These are phyloP conservation scores for Mycena albidolilacea DNA, from an alignment of 768 basidiomycete genomes.

Conservation along the genomic window DNA sequence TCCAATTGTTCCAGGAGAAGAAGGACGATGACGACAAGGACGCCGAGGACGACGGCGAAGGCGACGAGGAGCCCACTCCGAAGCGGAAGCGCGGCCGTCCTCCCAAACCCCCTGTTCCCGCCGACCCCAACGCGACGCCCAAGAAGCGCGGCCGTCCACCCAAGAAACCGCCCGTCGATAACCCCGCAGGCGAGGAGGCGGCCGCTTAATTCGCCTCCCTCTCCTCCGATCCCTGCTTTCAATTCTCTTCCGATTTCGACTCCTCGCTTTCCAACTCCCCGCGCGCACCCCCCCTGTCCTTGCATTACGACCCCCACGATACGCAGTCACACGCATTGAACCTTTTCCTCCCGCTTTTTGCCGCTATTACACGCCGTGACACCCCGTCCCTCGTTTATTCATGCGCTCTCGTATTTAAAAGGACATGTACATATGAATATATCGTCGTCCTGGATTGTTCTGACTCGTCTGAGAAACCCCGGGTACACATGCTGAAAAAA, in stretches of 20 bases:
- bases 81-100: conserved; percentile 85
- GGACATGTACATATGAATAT: conserved; percentile 52
- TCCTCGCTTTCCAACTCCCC: conserved; percentile 27
- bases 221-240: neutral
- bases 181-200: conserved; percentile 21
- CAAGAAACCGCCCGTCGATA: conserved; percentile 55
- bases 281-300: conserved; percentile 10
- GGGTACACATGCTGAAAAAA: conserved; percentile 42
- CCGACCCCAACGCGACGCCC: conserved; percentile 66
- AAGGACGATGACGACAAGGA: conserved; percentile 39
- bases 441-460: conserved; percentile 44
- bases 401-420: conserved; percentile 50
- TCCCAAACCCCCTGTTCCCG: conserved; percentile 74
- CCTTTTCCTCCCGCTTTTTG: conserved; percentile 44
- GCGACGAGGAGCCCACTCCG: conserved; percentile 62
- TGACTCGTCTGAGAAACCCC: conserved; percentile 39
- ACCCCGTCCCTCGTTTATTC: conserved; percentile 41
- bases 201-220: conserved; percentile 35
- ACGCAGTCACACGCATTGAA: conserved; percentile 24
- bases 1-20: conserved; percentile 39
- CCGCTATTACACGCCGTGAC: conserved; percentile 30
- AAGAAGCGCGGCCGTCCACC: conserved; percentile 85
- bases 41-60: conserved; percentile 41
- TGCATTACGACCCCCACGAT: conserved; percentile 29
- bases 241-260: conserved; percentile 20